Evolutionary conservation across 352 stramenopile genomes (phyloP).

Genomic region (Phytophthora europaea): DNA sequence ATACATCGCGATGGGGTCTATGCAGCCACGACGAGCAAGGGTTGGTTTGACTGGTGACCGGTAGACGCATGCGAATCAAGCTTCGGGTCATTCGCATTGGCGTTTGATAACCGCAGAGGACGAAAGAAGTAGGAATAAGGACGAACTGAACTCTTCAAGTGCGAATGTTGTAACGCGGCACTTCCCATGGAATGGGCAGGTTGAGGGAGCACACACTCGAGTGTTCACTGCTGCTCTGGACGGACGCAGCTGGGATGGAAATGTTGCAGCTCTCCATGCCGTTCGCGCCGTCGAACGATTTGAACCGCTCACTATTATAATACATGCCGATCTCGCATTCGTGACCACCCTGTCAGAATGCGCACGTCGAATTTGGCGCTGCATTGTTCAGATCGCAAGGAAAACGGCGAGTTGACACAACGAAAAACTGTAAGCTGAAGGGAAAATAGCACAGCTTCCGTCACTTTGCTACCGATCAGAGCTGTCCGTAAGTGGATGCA

Average conservation of each 20-base stretch:
- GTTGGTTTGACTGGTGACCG: neutral
- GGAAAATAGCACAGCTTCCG: too few relatives aligned
- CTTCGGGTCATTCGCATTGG: neutral
- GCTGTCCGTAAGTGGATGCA: too few relatives aligned
- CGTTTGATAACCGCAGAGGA: slow-evolving; percentile 2
- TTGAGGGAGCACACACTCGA: neutral
- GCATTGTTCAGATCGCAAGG: too few relatives aligned
- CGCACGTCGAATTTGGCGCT: neutral
- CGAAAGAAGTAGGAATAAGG: neutral
- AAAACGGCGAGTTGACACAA: too few relatives aligned
- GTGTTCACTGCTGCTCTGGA: slow-evolving; percentile 2
- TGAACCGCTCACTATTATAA: slow-evolving; percentile 5
- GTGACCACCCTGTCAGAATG: neutral
- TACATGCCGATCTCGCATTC: neutral
- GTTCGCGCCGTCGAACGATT: neutral
- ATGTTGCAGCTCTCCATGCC: neutral
- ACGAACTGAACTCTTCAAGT: slow-evolving; percentile 5
- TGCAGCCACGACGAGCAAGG: neutral
- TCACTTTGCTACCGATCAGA: too few relatives aligned
- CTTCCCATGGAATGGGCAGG: neutral
- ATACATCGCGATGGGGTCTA: neutral
- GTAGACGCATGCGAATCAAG: neutral
- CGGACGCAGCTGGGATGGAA: slow-evolving; percentile 8
- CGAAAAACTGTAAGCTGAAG: too few relatives aligned
- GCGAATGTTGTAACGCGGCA: neutral